Evolutionary conservation across 176 grass and related monocot genomes (phyloP), one percentile per base, ranked within the genome.

Genomic region (Eragrostis curvula): DNA sequence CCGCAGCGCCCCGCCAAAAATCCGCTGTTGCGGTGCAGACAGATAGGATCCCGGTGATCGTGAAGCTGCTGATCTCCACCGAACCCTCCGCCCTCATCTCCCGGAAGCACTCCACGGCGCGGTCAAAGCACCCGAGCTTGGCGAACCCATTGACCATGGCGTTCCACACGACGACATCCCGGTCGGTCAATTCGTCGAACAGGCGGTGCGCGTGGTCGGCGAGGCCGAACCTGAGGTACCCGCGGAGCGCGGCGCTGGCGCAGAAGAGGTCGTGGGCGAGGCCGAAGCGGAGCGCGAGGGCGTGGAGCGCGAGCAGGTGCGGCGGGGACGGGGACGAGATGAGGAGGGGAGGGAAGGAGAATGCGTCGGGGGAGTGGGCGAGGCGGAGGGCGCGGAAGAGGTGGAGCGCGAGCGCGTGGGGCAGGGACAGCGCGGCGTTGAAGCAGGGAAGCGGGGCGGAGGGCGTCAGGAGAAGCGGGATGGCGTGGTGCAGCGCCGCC

Each of bases 161-260:
- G 57, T 92, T 92, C 84, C 90, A 92, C 40, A 92, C 84, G 4
- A 92, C 87, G 12, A 89, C 90, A 18, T 89, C 87, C 24, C 84
- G 67, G 20, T 15, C 17, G 5, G 65, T 74, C 80, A 92, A 92
- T 84, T 81, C 81, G 43, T 81, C 84, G 80, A 92, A 92, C 87
- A 89, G 58, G 70, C 60, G 66, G 52, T 71, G 70, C n/a, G 87
- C 90, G 65, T 92, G 71, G 30, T 87, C 80, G 21, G 85, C 80
- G 71, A 87, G 85, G 23, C 87, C 68, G 68, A 91, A 75, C 42
- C 55, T 55, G 13, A 92, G 75, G 74, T 40, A 92, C 0, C 42
- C 41, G 10, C 67, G 80, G 41, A 89, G 75, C 66, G 89, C 29
- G 42, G 92, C 89, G 67, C 92, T 94, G 28, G 86, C 80, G 80